Percentiles rank a stretch among this genome's conserved stretches.
phyloP scores from a whole-genome alignment of 352 stramenopile genomes.

The Pythium dissotocum region DNA sequence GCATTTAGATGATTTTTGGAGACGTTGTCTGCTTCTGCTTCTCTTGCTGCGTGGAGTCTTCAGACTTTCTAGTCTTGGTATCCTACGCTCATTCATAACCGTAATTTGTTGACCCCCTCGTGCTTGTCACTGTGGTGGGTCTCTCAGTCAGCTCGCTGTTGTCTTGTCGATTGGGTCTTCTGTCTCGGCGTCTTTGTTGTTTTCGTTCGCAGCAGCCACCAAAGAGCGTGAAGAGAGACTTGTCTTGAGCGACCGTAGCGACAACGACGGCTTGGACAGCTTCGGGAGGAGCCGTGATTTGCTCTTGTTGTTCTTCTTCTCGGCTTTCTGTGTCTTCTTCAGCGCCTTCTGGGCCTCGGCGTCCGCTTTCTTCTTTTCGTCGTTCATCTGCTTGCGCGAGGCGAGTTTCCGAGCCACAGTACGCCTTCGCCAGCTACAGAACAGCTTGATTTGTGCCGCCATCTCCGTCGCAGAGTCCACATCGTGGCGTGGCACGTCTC shows the following conservation, averaged over 20 bases:
- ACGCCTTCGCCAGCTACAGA: conserved; percentile 48
- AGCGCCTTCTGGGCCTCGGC: conserved; percentile 24
- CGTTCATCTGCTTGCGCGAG: conserved; percentile 35
- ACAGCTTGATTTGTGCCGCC: conserved; percentile 56
- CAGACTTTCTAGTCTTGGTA: background rate
- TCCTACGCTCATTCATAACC: too few relatives aligned
- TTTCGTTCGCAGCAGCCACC: conserved; percentile 1
- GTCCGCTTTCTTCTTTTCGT: conserved; percentile 30
- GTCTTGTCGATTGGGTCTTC: background rate
- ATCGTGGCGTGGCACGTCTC: conserved; percentile 42
- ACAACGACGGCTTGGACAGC: conserved; percentile 9
- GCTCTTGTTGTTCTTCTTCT: background rate
- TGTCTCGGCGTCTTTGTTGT: background rate
- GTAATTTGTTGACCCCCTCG: background rate
- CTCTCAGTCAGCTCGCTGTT: background rate
- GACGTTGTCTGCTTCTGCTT: background rate
- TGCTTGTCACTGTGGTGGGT: too few relatives aligned
- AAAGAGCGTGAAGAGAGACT: conserved; percentile 15
- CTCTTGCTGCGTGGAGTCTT: background rate
- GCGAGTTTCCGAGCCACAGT: conserved; percentile 43
- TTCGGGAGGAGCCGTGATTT: conserved; percentile 13
- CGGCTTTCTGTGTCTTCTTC: conserved; percentile 23
- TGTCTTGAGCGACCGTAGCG: conserved; percentile 14
- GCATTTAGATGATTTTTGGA: conserved; percentile 12
- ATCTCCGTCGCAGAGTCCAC: conserved; percentile 51